These are phyloP conservation scores for Tetracentron sinense DNA, from an alignment of 164 flowering plant species.

Conservation along the genomic window DNA sequence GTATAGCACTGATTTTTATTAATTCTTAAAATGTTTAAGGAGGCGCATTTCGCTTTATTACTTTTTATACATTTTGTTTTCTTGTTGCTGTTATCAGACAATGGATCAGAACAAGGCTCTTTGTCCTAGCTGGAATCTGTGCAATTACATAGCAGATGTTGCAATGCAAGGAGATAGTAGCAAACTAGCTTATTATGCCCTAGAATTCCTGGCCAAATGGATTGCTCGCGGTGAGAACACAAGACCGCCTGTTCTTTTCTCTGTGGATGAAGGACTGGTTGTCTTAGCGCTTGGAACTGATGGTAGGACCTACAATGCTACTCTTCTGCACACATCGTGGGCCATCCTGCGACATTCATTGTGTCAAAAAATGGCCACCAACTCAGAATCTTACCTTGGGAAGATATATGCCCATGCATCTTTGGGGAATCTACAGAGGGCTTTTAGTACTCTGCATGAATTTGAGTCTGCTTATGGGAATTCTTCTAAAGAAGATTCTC, in stretches of 20 bases:
- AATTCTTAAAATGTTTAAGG: not conserved
- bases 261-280: conserved; percentile 79
- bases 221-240: conserved; percentile 62
- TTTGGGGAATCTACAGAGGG: conserved; percentile 65
- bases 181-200: conserved; percentile 67
- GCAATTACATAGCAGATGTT: conserved; percentile 60
- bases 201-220: conserved; percentile 83
- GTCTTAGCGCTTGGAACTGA: conserved; percentile 76
- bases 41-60: not conserved
- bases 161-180: conserved; percentile 70
- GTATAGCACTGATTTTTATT: conserved; percentile 30
- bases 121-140: conserved; percentile 64
- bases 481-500: conserved; percentile 56
- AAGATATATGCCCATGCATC: conserved; percentile 75
- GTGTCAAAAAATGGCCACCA: conserved; percentile 67
- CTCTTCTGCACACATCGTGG: conserved; percentile 87
- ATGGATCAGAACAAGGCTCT: conserved; percentile 87
- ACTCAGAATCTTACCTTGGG: conserved; percentile 65
- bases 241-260: conserved; percentile 54
- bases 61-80: conserved; percentile 2
- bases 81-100: conserved; percentile 39
- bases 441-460: conserved; percentile 70
- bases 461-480: conserved; percentile 58
- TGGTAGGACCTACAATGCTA: conserved; percentile 57
- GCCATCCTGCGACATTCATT: conserved; percentile 65